Evolutionary conservation across 2,329 filamentous ascomycete genomes (phyloP).

Genomic region (Phaeosphaeriaceae sp.): DNA sequence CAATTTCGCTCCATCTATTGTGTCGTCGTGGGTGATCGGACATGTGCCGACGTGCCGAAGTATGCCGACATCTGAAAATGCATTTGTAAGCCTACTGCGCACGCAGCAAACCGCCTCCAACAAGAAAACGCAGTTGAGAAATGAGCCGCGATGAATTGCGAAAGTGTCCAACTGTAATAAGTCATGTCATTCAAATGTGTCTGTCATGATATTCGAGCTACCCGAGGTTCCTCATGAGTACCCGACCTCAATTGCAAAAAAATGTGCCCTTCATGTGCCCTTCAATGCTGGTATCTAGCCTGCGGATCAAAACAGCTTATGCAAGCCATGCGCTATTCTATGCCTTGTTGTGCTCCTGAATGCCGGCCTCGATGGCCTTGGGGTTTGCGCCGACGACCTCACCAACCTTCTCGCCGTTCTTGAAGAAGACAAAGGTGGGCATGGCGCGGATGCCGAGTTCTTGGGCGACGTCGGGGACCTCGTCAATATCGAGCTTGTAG

Average conservation of each 20-base stretch:
- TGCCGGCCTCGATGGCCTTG: constrained; percentile 65
- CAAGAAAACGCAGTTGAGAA: background rate
- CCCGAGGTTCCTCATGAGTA: background rate
- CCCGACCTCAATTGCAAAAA: background rate
- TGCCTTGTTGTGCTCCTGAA: constrained; percentile 48
- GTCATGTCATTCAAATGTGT: constrained; percentile 20
- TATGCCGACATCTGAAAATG: background rate
- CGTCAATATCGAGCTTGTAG: constrained; percentile 90
- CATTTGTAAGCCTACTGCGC: background rate
- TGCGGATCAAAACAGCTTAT: constrained; percentile 9
- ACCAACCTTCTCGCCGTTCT: constrained; percentile 73
- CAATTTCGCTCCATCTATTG: no score
- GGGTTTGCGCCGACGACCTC: constrained; percentile 85
- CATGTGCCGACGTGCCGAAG: background rate
- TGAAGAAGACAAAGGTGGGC: constrained; percentile 90
- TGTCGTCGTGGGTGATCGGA: background rate
- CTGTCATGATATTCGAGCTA: constrained; percentile 24
- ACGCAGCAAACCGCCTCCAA: background rate
- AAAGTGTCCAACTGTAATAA: background rate
- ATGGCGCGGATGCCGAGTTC: constrained; percentile 86
- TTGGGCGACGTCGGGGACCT: constrained; percentile 75
- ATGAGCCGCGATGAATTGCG: background rate
- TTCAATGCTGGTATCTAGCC: background rate
- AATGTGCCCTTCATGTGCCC: no score
- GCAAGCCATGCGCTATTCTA: constrained; percentile 17